phyloP scores from a whole-genome alignment of 176 grass and related monocot species.

The Carex pumila region DNA sequence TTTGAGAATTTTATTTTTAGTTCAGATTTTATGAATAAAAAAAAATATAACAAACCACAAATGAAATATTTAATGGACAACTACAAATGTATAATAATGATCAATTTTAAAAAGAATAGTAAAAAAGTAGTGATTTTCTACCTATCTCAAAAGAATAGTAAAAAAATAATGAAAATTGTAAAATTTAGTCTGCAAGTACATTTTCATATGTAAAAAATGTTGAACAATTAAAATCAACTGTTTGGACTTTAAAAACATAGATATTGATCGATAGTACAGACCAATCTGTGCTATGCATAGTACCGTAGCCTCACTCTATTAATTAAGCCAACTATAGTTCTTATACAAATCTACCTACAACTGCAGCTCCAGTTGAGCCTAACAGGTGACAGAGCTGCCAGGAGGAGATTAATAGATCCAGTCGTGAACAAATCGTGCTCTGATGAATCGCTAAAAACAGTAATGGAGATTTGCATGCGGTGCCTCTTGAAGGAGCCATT shows the following conservation, averaged over 20 bases:
- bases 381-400: constrained; percentile 38
- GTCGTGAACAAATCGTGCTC: constrained; percentile 51
- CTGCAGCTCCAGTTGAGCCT: constrained; percentile 64
- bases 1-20: background rate
- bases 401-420: constrained; percentile 60
- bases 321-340: background rate
- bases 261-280: no score
- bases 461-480: constrained; percentile 80
- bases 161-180: no score
- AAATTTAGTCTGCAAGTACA: no score
- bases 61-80: background rate
- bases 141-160: no score
- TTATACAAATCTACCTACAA: background rate
- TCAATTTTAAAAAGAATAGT: no score
- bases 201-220: no score
- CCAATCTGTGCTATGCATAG: no score
- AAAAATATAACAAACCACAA: background rate
- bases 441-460: constrained; percentile 70
- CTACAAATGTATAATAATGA: no score
- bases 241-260: no score
- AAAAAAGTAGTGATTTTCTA: no score
- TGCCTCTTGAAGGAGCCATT: constrained; percentile 69
- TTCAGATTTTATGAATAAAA: background rate
- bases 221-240: no score
- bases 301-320: no score